phyloP scores from a whole-genome alignment of 2,329 filamentous ascomycete genomes.

The Aspergillus sp. region DNA sequence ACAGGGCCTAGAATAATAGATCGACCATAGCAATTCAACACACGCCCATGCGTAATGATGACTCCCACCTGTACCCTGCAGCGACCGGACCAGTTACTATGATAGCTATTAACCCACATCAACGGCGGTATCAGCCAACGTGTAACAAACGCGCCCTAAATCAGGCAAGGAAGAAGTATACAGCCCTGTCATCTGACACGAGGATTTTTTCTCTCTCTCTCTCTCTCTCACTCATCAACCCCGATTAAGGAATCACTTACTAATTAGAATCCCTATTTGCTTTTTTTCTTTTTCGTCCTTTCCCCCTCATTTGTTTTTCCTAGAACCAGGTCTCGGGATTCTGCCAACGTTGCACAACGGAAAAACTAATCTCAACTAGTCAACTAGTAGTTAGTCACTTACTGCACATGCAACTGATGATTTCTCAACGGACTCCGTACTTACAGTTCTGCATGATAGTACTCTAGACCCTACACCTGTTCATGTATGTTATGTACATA shows the following conservation, averaged over 20 bases:
- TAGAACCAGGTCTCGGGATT: not conserved
- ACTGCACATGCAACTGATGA: not conserved
- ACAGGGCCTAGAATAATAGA: not conserved
- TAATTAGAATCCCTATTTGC: too few relatives aligned
- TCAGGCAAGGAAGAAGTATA: not conserved
- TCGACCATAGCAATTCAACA: not conserved
- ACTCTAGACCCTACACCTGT: not conserved
- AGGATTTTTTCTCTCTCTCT: not conserved
- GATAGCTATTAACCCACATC: not conserved
- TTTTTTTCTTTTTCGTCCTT: too few relatives aligned
- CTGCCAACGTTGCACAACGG: not conserved
- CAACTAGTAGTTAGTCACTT: not conserved
- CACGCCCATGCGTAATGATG: not conserved
- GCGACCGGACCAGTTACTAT: not conserved
- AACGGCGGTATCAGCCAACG: not conserved
- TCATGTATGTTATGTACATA: not conserved
- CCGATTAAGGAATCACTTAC: too few relatives aligned
- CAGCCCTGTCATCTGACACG: constrained; percentile 1
- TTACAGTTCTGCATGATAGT: not conserved
- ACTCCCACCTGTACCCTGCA: not conserved
- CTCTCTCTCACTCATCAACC: too few relatives aligned
- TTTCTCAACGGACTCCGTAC: not conserved
- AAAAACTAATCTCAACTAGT: not conserved
- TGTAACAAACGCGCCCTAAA: not conserved
- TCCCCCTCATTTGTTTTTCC: too few relatives aligned